Conservation (phyloP, 164 flowering plant species). For the Liquidambar formosana region DNA sequence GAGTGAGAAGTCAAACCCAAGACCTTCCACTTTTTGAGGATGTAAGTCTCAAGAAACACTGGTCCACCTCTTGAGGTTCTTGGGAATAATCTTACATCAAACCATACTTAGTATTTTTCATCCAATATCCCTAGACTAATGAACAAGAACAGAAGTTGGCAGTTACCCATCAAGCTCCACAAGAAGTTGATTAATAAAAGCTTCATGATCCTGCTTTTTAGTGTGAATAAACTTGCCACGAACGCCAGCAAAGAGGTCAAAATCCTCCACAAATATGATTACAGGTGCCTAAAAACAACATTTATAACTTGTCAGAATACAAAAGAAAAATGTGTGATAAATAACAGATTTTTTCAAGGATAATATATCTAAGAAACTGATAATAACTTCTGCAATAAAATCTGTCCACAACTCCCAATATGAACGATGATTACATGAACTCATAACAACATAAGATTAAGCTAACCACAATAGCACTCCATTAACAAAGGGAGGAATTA, state of each 20-base stretch:
- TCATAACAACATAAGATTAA: no score
- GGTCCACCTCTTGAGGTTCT: no score
- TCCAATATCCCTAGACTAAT: neutral
- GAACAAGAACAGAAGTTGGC: neutral
- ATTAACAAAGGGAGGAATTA: no score
- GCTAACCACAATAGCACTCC: no score
- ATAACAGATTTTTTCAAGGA: no score
- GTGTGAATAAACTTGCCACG: constrained; percentile 91
- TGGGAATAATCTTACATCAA: neutral
- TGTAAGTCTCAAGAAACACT: no score
- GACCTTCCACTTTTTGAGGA: no score
- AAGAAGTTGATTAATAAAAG: constrained; percentile 94
- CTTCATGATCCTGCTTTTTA: constrained; percentile 92
- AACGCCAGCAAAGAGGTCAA: constrained; percentile 95
- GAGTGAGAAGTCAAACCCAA: no score
- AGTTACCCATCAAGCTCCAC: constrained; percentile 98
- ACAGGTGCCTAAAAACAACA: constrained; percentile 77
- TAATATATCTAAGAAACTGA: no score
- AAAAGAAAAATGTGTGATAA: neutral
- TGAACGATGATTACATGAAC: no score
- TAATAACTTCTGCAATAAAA: no score
- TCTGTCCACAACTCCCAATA: no score
- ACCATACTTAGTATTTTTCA: neutral
- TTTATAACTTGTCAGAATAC: constrained; percentile 2
- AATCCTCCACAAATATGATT: constrained; percentile 94